Conservation (phyloP, 148 eudicot species). For the Persicaria maculosa region DNA sequence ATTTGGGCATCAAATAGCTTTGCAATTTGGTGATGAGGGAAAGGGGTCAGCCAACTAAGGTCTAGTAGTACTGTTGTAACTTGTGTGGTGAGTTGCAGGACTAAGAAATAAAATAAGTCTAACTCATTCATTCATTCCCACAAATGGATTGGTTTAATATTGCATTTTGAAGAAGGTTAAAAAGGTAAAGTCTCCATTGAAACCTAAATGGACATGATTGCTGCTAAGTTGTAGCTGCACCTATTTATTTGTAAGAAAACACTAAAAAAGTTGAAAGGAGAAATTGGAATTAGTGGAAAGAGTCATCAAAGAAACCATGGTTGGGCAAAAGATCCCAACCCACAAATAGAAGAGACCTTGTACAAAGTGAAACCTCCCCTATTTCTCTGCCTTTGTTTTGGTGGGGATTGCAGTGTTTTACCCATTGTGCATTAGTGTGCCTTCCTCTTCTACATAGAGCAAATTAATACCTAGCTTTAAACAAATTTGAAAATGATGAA, state of each 20-base stretch:
- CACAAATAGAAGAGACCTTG: conserved; percentile 9
- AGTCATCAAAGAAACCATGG: conserved; percentile 9
- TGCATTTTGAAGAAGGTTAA: conserved; percentile 7
- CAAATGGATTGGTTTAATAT: conserved; percentile 11
- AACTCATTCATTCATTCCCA: neutral
- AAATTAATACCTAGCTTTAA: no score
- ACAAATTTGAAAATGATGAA: no score
- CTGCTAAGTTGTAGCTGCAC: conserved; percentile 1
- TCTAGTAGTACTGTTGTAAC: neutral
- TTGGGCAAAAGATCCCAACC: conserved; percentile 13
- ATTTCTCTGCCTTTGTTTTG: conserved; percentile 4
- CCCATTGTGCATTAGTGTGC: neutral
- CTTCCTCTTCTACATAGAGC: neutral
- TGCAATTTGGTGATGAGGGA: neutral
- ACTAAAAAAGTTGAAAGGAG: conserved; percentile 7
- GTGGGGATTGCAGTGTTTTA: neutral
- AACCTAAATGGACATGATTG: conserved; percentile 6
- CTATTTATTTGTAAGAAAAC: conserved; percentile 7
- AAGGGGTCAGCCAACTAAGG: conserved; percentile 1
- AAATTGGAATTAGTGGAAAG: conserved; percentile 7
- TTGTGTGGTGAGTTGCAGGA: conserved; percentile 6
- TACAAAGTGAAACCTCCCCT: conserved; percentile 2
- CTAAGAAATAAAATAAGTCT: neutral
- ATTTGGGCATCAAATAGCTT: neutral
- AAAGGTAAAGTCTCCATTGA: neutral